Evolutionary conservation across 805 yeast genomes (phyloP).

Genomic region (Tetrapisispora arboricola): DNA sequence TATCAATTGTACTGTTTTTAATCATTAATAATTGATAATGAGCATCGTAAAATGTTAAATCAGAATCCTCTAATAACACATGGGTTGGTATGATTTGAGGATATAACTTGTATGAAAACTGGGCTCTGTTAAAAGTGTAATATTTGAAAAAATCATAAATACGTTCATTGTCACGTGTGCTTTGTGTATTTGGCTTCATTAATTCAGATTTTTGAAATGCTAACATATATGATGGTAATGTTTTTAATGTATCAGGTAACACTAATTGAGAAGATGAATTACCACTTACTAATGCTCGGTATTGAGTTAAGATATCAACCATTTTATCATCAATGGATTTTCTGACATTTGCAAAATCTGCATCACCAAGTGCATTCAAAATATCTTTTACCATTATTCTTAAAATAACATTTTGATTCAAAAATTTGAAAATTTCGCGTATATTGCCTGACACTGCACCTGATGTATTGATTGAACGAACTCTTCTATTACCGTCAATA

Average conservation of each 20-base stretch:
- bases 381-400: slow-evolving; percentile 44
- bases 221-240: slow-evolving; percentile 54
- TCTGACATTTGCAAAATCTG: slow-evolving; percentile 38
- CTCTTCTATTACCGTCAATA: slow-evolving; percentile 59
- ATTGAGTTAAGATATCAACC: slow-evolving; percentile 46
- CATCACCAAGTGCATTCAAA: slow-evolving; percentile 29
- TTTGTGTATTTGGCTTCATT: slow-evolving; percentile 31
- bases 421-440: slow-evolving; percentile 62
- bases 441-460: slow-evolving; percentile 68
- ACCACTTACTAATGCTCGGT: slow-evolving; percentile 37
- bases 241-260: slow-evolving; percentile 70
- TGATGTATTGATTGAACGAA: slow-evolving; percentile 69
- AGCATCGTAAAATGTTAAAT: slow-evolving; percentile 36
- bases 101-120: slow-evolving; percentile 56
- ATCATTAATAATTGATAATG: slow-evolving; percentile 31
- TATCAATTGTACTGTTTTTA: slow-evolving; percentile 35
- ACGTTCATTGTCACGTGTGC: slow-evolving; percentile 49
- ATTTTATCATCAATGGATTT: slow-evolving; percentile 43
- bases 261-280: slow-evolving; percentile 44
- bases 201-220: slow-evolving; percentile 60
- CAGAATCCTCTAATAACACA: slow-evolving; percentile 41
- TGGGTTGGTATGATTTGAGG: slow-evolving; percentile 72
- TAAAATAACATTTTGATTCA: slow-evolving; percentile 59
- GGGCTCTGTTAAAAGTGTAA: slow-evolving; percentile 40
- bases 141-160: slow-evolving; percentile 37